Evolutionary conservation across 2,329 filamentous ascomycete genomes (phyloP).

Genomic region (Acephala macrosclerotiorum): DNA sequence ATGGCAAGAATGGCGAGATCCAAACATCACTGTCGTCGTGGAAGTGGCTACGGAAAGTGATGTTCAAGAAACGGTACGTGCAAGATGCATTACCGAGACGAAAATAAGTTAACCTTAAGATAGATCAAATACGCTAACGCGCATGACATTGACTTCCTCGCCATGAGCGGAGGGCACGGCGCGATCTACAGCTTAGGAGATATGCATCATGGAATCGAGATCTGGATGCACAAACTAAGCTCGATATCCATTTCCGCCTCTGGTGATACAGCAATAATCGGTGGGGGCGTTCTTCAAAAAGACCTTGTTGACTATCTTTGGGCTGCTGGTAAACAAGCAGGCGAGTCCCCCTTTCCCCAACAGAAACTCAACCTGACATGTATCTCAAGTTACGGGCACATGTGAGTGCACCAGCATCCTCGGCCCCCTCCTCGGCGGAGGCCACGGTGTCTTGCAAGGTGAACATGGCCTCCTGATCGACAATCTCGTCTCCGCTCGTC

Average conservation of each 20-base stretch:
- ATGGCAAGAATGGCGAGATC: slow-evolving; percentile 7
- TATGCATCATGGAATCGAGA: slow-evolving; percentile 16
- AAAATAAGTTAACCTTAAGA: neutral
- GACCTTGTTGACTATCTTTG: slow-evolving; percentile 5
- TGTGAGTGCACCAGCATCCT: neutral
- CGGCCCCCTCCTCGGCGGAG: neutral
- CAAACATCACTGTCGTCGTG: slow-evolving; percentile 2
- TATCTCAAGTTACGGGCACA: neutral
- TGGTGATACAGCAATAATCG: neutral
- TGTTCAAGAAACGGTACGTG: slow-evolving; percentile 10
- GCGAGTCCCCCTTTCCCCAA: neutral
- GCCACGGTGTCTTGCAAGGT: neutral
- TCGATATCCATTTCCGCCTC: neutral
- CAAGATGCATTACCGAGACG: neutral
- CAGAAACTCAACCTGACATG: neutral
- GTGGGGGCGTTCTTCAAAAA: neutral
- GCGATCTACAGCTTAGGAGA: slow-evolving; percentile 12
- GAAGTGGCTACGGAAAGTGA: slow-evolving; percentile 9
- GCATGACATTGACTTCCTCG: slow-evolving; percentile 2
- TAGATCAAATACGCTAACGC: neutral
- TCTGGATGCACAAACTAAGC: slow-evolving; percentile 5
- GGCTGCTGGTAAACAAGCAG: slow-evolving; percentile 39
- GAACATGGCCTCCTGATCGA: neutral
- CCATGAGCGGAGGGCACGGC: slow-evolving; percentile 12
- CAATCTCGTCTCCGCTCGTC: neutral